phyloP scores from a whole-genome alignment of 305 asterid species.

The Fraxinus platypoda region DNA sequence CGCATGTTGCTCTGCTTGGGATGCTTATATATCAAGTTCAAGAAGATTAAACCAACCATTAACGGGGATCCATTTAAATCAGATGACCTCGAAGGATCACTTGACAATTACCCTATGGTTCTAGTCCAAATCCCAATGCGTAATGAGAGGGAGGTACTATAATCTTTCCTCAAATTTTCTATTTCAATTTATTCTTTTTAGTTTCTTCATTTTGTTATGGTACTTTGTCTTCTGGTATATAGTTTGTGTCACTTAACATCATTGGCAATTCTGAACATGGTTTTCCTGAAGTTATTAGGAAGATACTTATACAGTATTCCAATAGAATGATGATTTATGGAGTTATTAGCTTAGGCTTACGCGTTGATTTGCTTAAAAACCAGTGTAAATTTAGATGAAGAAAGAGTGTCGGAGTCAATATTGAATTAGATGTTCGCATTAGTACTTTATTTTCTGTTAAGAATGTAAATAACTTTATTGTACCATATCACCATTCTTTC shows the following conservation, averaged over 20 bases:
- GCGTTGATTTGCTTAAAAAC: neutral
- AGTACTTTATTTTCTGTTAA: neutral
- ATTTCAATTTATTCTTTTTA: neutral
- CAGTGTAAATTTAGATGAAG: neutral
- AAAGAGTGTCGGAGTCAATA: neutral
- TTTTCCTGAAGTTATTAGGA: neutral
- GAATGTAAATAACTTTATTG: neutral
- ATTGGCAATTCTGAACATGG: neutral
- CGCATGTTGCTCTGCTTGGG: conserved; percentile 59
- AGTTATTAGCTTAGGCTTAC: neutral
- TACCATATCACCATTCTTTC: neutral
- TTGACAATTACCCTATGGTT: conserved; percentile 40
- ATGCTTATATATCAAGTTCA: conserved; percentile 53
- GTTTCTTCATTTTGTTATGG: neutral
- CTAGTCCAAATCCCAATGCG: conserved; percentile 58
- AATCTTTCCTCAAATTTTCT: neutral
- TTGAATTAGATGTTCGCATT: neutral
- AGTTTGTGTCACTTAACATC: neutral
- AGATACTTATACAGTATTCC: neutral
- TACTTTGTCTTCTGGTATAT: neutral
- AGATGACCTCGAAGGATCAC: conserved; percentile 11
- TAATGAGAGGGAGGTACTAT: conserved; percentile 46
- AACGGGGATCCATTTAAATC: conserved; percentile 21
- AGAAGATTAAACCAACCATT: conserved; percentile 53
- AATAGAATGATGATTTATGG: neutral